Evolutionary conservation across 2,329 filamentous ascomycete species (phyloP), one percentile per base, ranked within the genome.

Genomic region (Sporothrix brasiliensis): DNA sequence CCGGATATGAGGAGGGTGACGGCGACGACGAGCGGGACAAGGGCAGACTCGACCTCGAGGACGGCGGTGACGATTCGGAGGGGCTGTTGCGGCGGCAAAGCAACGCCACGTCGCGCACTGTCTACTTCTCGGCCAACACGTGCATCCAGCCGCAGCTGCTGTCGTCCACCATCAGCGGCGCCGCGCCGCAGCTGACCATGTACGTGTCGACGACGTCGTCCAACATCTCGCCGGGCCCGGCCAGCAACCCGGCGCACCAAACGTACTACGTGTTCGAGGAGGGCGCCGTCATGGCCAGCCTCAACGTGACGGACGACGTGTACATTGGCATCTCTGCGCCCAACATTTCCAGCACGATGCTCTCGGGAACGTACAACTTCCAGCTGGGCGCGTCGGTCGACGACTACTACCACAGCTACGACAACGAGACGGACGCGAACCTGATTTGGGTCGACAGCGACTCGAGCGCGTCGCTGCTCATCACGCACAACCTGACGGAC

Each of bases 401-500:
- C 75, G 86, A 83, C 1, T 91, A 86, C 72, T 97, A 92, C 77
- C 91, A 96, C 79, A 84, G 81, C 49, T 92, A 87, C 75, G 82
- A 88, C 74, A 80, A 85, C 73, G 78, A 81, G 14, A 76, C 79
- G 0, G 77, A 83, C 24, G 82, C 87, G 0, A 86, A 90, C 73
- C 83, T 97, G 9, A 87, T 89, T 75, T 91, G 94, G 80, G 88
- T 97, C 68, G 95, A 98, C 77, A 93, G 92, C 30, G 95, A 98
- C 79, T 89, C 88, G 56, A 86, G 85, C 41, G 90, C 92, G 2
- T 91, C 92, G 1, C 83, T 99, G 34, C 84, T 99, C 54, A 89
- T 91, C 58, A 96, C 93, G 0, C 85, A 88, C 68, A 91, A 94
- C 75, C 80, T 94, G 65, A 93, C 91, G 0, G 81, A 82, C 66